These are phyloP conservation scores for Chimonanthus praecox DNA, from an alignment of 164 flowering plant species.

Conservation along the genomic window DNA sequence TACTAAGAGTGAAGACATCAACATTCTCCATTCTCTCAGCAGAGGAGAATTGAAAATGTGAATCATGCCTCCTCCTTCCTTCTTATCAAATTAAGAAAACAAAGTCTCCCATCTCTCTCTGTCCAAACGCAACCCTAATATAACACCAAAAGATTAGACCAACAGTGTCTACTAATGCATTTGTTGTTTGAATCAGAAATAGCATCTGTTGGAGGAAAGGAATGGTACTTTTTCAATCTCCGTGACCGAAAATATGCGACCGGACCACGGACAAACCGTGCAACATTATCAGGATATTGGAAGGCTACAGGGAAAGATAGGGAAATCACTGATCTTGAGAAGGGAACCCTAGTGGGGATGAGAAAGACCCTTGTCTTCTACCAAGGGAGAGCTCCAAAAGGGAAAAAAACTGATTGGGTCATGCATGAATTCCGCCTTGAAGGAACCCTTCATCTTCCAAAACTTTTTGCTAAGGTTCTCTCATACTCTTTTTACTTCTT, in stretches of 20 bases:
- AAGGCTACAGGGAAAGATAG: slow-evolving; percentile 82
- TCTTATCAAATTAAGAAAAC: too few species aligned
- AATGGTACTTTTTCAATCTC: slow-evolving; percentile 70
- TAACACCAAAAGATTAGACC: too few species aligned
- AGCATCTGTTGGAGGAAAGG: slow-evolving; percentile 68
- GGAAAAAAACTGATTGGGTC: slow-evolving; percentile 68
- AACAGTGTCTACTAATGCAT: background rate
- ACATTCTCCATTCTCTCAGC: too few species aligned
- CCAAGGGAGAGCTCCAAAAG: slow-evolving; percentile 72
- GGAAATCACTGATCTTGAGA: slow-evolving; percentile 20
- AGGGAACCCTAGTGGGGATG: slow-evolving; percentile 61
- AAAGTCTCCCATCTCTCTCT: too few species aligned
- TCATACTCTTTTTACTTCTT: background rate
- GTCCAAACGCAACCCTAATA: too few species aligned
- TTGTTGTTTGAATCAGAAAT: slow-evolving; percentile 23
- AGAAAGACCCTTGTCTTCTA: slow-evolving; percentile 77
- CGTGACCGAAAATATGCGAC: slow-evolving; percentile 72
- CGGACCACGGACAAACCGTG: slow-evolving; percentile 63
- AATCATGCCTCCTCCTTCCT: too few species aligned
- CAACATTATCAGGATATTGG: slow-evolving; percentile 72
- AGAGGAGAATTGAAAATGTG: too few species aligned
- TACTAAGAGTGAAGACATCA: too few species aligned
- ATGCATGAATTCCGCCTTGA: slow-evolving; percentile 81
- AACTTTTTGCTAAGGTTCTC: slow-evolving; percentile 23
- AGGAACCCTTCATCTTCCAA: slow-evolving; percentile 56